Percentiles rank a stretch among this genome's conserved stretches.
These are phyloP conservation scores for Scheffersomyces coipomensis DNA, from an alignment of 805 yeast species.

Conservation along the genomic window DNA sequence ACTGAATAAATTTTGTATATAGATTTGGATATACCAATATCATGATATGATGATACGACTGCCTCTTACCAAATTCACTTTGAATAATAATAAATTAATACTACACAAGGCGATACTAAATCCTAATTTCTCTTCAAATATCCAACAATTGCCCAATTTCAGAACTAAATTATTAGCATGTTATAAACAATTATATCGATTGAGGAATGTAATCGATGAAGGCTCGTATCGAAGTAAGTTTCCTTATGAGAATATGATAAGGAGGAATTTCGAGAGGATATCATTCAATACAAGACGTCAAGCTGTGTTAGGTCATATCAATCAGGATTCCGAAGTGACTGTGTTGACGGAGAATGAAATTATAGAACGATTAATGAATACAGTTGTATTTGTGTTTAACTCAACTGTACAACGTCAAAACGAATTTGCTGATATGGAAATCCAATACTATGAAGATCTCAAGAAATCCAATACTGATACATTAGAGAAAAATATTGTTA, in stretches of 20 bases:
- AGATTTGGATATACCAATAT: no score
- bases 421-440: conserved; percentile 7
- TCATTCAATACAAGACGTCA: conserved; percentile 15
- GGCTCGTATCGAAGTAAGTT: conserved; percentile 4
- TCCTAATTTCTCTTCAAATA: not conserved
- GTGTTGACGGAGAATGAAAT: conserved; percentile 12
- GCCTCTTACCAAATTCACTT: not conserved
- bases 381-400: conserved; percentile 30
- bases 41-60: no score
- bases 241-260: conserved; percentile 17
- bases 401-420: conserved; percentile 21
- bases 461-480: conserved; percentile 10
- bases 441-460: conserved; percentile 16
- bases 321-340: not conserved
- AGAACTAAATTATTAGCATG: conserved; percentile 13
- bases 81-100: conserved; percentile 4
- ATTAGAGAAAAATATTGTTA: conserved; percentile 20
- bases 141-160: conserved; percentile 7
- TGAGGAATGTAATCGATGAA: conserved; percentile 23
- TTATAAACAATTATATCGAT: conserved; percentile 31
- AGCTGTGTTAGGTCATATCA: conserved; percentile 7
- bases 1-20: no score
- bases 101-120: conserved; percentile 7
- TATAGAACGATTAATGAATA: conserved; percentile 19
- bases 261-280: conserved; percentile 22